phyloP scores from a whole-genome alignment of 495 filamentous ascomycete genomes.

The Cladorrhinum samala region DNA sequence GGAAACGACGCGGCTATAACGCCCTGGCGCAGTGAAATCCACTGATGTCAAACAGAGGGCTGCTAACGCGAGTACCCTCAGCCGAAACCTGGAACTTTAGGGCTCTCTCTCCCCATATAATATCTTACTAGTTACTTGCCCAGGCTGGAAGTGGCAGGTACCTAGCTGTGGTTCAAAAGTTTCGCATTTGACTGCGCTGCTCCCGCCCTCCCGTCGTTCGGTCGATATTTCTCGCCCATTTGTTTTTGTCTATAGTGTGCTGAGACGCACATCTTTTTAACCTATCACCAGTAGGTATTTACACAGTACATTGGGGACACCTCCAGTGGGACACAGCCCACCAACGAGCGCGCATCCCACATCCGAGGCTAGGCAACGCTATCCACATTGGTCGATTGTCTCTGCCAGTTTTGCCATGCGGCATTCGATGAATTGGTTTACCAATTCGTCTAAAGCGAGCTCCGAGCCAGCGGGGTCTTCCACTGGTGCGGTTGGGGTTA shows the following conservation, averaged over 20 bases:
- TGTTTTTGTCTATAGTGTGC: neutral
- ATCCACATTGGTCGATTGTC: conserved; percentile 20
- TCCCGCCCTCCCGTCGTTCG: neutral
- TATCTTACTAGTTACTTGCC: neutral
- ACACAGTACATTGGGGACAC: neutral
- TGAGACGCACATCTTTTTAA: neutral
- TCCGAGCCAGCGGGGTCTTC: conserved; percentile 17
- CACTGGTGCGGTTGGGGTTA: conserved; percentile 9
- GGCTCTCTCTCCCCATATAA: neutral
- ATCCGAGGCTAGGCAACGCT: conserved; percentile 19
- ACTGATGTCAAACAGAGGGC: neutral
- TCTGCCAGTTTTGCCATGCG: conserved; percentile 21
- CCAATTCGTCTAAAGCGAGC: conserved; percentile 23
- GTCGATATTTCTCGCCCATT: neutral
- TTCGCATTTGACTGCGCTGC: neutral
- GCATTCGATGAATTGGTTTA: conserved; percentile 25
- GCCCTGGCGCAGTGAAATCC: neutral
- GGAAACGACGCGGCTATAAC: conserved; percentile 5
- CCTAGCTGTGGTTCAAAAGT: neutral
- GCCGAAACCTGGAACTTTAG: neutral
- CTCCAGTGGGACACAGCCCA: neutral
- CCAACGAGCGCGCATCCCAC: neutral
- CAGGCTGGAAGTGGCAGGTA: neutral
- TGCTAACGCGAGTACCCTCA: neutral
- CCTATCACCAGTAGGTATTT: neutral